Percentiles rank a stretch among this genome's conserved stretches.
Conservation (phyloP, 106 monocot species). For the Agapanthus africanus region DNA sequence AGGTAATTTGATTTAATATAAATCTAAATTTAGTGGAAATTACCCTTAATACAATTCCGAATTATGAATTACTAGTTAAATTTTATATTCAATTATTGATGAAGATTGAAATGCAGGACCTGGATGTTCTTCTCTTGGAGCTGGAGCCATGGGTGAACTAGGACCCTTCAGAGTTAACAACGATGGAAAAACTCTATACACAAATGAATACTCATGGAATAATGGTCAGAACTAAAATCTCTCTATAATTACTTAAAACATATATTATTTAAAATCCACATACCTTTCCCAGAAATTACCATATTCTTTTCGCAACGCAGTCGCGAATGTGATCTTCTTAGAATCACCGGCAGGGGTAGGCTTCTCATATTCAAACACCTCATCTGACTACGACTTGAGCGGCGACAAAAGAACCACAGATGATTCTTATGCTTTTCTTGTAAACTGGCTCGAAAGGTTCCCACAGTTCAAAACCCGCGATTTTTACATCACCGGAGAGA, state of each 20-base stretch:
- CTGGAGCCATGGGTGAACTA: slow-evolving; percentile 25
- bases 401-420: slow-evolving; percentile 21
- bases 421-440: slow-evolving; percentile 22
- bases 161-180: slow-evolving; percentile 26
- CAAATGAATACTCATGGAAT: slow-evolving; percentile 20
- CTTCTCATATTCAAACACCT: slow-evolving; percentile 30
- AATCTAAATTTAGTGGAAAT: no score
- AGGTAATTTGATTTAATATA: slow-evolving; percentile 32
- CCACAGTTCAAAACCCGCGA: slow-evolving; percentile 27
- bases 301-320: not conserved
- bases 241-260: not conserved
- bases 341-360: slow-evolving; percentile 35
- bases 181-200: slow-evolving; percentile 24
- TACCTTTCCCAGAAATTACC: no score
- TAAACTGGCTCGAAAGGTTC: slow-evolving; percentile 36
- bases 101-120: slow-evolving; percentile 19
- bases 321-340: slow-evolving; percentile 33
- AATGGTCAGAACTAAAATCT: slow-evolving; percentile 6
- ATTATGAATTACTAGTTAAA: not conserved
- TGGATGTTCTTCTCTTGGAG: slow-evolving; percentile 24
- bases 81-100: not conserved
- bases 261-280: no score
- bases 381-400: slow-evolving; percentile 14
- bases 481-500: slow-evolving; percentile 30
- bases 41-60: not conserved